A percentile compares a stretch with the other conserved stretches of the same genome.
phyloP scores from a whole-genome alignment of 2,329 filamentous ascomycete species.

The Zarea fungicola region DNA sequence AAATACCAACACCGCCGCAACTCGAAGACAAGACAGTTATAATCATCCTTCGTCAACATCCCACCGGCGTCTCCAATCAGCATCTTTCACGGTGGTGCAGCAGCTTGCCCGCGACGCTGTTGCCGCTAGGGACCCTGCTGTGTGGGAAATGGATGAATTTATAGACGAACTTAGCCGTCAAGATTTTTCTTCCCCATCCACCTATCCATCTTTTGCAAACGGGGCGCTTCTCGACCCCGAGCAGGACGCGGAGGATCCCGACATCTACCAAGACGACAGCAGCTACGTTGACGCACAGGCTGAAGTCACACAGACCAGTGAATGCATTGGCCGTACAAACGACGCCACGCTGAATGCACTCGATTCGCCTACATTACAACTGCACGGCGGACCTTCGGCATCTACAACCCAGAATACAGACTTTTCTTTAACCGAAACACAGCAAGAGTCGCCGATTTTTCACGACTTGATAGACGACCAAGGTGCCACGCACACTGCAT shows the following conservation, averaged over 20 bases:
- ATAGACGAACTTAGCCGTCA: conserved; percentile 23
- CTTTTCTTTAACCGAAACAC: conserved; percentile 20
- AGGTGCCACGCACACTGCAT: conserved; percentile 21
- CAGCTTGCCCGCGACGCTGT: neutral
- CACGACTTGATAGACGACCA: conserved; percentile 26
- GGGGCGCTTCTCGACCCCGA: conserved; percentile 6
- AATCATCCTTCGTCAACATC: no score
- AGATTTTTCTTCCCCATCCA: conserved; percentile 33
- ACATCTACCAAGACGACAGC: conserved; percentile 12
- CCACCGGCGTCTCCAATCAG: no score
- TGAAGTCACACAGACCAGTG: neutral
- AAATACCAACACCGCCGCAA: conserved; percentile 2
- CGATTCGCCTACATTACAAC: conserved; percentile 14
- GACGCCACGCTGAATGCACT: conserved; percentile 1
- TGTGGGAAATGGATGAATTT: conserved; percentile 24
- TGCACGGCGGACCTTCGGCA: conserved; percentile 9
- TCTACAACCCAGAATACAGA: conserved; percentile 18
- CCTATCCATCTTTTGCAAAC: conserved; percentile 26
- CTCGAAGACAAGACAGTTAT: no score
- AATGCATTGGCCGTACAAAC: conserved; percentile 4
- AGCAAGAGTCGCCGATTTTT: conserved; percentile 22
- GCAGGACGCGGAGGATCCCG: neutral
- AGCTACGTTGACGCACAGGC: neutral
- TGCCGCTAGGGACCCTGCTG: no score
- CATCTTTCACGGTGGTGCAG: no score